Percentiles rank a stretch among this genome's conserved stretches.
These are phyloP conservation scores for Sphaerulina populicola DNA, from an alignment of 2,329 filamentous ascomycete genomes.

Conservation along the genomic window DNA sequence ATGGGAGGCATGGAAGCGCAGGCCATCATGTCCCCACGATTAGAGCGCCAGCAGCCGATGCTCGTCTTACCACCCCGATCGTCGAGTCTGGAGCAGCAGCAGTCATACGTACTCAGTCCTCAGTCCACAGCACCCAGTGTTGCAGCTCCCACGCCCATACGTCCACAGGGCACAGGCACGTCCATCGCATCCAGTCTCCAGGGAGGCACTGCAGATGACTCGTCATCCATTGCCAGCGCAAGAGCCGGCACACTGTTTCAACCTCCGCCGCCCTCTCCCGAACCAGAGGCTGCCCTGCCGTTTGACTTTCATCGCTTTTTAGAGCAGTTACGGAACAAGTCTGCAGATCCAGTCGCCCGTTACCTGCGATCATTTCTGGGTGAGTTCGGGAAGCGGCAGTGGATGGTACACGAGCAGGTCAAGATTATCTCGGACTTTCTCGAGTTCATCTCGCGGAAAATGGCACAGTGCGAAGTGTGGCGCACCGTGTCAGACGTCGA, in stretches of 20 bases:
- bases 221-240: slow-evolving; percentile 28
- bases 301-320: slow-evolving; percentile 98
- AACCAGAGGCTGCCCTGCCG: slow-evolving; percentile 67
- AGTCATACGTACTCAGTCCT: slow-evolving; percentile 21
- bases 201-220: slow-evolving; percentile 22
- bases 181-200: slow-evolving; percentile 23
- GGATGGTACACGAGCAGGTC: slow-evolving; percentile 99
- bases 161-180: slow-evolving; percentile 22
- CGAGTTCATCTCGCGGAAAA: slow-evolving; percentile 95
- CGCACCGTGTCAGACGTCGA: slow-evolving; percentile 89
- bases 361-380: slow-evolving; percentile 89
- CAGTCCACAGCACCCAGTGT: slow-evolving; percentile 23
- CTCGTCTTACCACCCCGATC: slow-evolving; percentile 71
- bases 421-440: slow-evolving; percentile 98
- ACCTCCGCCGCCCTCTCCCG: slow-evolving; percentile 49
- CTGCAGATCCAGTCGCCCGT: slow-evolving; percentile 93
- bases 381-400: slow-evolving; percentile 95
- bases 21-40: slow-evolving; percentile 83
- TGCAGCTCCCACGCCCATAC: slow-evolving; percentile 14
- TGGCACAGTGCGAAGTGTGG: slow-evolving; percentile 96
- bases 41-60: slow-evolving; percentile 74
- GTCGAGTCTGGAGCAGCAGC: slow-evolving; percentile 68
- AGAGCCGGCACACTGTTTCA: slow-evolving; percentile 44
- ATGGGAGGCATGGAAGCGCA: slow-evolving; percentile 54
- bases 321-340: slow-evolving; percentile 89